These are phyloP conservation scores for Lentithecium fluviatile DNA, from an alignment of 495 filamentous ascomycete species.

Conservation along the genomic window DNA sequence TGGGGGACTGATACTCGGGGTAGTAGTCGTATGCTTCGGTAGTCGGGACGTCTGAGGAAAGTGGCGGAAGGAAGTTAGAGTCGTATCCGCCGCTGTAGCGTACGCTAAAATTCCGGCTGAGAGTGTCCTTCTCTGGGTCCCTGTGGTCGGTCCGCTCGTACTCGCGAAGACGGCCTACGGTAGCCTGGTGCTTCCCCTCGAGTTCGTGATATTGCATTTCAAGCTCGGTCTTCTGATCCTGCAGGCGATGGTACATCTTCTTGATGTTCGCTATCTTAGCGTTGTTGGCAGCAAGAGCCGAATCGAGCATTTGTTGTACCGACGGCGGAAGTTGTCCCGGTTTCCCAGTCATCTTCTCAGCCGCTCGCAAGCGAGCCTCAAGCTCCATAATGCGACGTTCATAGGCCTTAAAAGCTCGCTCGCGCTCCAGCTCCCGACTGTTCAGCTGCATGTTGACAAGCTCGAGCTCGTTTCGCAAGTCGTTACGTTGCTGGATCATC, in stretches of 20 bases:
- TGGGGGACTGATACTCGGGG: constrained; percentile 27
- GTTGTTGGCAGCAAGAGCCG: constrained; percentile 47
- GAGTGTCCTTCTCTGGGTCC: constrained; percentile 11
- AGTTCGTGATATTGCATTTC: constrained; percentile 39
- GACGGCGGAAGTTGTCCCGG: constrained; percentile 38
- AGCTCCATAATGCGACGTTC: constrained; percentile 49
- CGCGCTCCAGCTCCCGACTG: constrained; percentile 53
- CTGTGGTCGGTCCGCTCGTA: constrained; percentile 10
- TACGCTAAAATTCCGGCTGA: constrained; percentile 24
- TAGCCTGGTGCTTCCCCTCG: constrained; percentile 27
- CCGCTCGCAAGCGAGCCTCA: constrained; percentile 43
- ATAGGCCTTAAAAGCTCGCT: constrained; percentile 47
- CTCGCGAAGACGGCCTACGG: constrained; percentile 7
- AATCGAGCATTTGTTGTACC: constrained; percentile 51
- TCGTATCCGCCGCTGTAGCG: constrained; percentile 11
- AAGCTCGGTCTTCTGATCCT: constrained; percentile 41
- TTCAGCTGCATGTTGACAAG: constrained; percentile 52
- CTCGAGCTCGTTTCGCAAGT: constrained; percentile 53
- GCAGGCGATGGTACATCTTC: constrained; percentile 47
- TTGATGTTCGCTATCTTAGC: constrained; percentile 49
- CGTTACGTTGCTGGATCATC: constrained; percentile 52
- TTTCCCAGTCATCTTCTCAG: constrained; percentile 34
- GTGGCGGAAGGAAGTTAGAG: constrained; percentile 17
- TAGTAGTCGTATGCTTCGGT: constrained; percentile 25
- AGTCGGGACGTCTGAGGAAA: neutral